These are phyloP conservation scores for Scortechinia acanthostroma DNA, from an alignment of 2,329 filamentous ascomycete species.

Conservation along the genomic window DNA sequence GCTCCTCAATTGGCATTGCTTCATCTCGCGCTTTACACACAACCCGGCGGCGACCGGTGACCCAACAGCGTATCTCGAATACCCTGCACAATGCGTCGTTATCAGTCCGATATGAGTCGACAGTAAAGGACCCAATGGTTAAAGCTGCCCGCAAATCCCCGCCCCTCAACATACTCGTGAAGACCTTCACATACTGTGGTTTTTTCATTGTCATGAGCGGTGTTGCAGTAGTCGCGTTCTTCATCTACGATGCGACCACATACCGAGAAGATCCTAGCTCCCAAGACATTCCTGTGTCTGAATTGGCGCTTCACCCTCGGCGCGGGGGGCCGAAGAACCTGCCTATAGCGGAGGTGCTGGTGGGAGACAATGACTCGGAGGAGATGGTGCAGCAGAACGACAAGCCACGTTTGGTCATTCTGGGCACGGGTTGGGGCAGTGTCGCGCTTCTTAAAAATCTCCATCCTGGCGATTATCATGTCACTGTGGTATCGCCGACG, in stretches of 20 bases:
- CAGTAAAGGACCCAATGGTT: neutral
- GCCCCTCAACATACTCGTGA: neutral
- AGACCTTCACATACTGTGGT: neutral
- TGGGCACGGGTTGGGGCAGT: conserved; percentile 92
- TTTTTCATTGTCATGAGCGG: neutral
- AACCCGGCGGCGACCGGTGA: neutral
- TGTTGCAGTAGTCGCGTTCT: conserved; percentile 67
- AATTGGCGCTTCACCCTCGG: conserved; percentile 73
- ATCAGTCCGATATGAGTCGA: neutral
- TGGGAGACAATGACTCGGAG: conserved; percentile 80
- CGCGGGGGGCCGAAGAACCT: conserved; percentile 89
- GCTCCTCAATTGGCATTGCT: neutral
- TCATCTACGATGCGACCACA: conserved; percentile 86
- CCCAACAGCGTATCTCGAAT: no score
- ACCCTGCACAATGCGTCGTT: neutral
- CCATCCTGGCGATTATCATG: conserved; percentile 85
- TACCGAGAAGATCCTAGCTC: conserved; percentile 67
- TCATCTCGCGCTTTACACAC: neutral
- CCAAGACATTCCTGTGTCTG: conserved; percentile 75
- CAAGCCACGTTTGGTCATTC: conserved; percentile 85
- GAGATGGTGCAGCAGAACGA: conserved; percentile 67
- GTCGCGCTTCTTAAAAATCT: conserved; percentile 86
- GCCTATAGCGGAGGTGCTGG: conserved; percentile 77
- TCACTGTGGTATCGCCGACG: conserved; percentile 86
- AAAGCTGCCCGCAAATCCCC: neutral